These are phyloP conservation scores for Phytophthora litchii DNA, from an alignment of 352 stramenopile genomes.

Conservation along the genomic window DNA sequence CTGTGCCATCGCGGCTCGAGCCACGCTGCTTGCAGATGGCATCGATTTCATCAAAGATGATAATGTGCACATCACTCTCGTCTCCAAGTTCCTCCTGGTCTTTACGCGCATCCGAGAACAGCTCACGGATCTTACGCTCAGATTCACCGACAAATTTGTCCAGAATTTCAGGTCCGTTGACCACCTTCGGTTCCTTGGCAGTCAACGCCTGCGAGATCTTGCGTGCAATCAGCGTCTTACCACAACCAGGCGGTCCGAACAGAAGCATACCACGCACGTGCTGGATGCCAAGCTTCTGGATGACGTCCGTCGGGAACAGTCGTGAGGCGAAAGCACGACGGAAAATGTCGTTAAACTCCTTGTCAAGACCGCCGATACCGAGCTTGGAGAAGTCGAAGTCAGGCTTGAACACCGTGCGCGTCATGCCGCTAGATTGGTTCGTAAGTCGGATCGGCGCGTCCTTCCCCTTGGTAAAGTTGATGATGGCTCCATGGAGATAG, in stretches of 20 bases:
- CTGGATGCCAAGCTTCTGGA: constrained; percentile 98
- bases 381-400: constrained; percentile 99
- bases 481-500: constrained; percentile 68
- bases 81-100: constrained; percentile 93
- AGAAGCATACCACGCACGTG: constrained; percentile 96
- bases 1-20: constrained; percentile 92
- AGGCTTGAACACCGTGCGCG: constrained; percentile 91
- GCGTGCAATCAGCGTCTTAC: constrained; percentile 98
- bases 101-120: constrained; percentile 95
- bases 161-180: constrained; percentile 99
- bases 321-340: constrained; percentile 97
- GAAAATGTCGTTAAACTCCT: constrained; percentile 99
- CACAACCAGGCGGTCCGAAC: constrained; percentile 88
- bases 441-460: constrained; percentile 77
- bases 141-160: constrained; percentile 99
- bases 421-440: constrained; percentile 82
- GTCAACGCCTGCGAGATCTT: constrained; percentile 98
- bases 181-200: constrained; percentile 96
- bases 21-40: constrained; percentile 99
- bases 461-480: constrained; percentile 82
- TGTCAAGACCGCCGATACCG: constrained; percentile 98
- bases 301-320: constrained; percentile 96
- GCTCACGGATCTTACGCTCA: constrained; percentile 98
- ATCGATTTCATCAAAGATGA: constrained; percentile 99
- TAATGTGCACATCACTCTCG: constrained; percentile 98